A percentile compares a stretch with the other conserved stretches of the same genome.
These are phyloP conservation scores for Nicotiana rustica DNA, from an alignment of 305 asterid genomes.

Conservation along the genomic window DNA sequence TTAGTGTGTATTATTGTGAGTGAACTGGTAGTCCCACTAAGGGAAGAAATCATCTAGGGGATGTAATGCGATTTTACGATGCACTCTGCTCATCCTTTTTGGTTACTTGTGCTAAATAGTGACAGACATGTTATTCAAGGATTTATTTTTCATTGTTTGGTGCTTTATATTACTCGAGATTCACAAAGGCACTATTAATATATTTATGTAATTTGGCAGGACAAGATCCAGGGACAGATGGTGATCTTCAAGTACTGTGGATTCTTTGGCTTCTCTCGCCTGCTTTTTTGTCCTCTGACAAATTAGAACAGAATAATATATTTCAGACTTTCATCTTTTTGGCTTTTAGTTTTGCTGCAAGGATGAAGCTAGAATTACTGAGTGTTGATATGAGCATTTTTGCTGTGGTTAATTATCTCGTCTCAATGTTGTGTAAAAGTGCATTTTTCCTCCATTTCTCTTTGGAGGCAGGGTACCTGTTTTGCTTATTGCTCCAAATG, in stretches of 20 bases:
- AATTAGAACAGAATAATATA: conserved; percentile 60
- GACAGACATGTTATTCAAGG: neutral
- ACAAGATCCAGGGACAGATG: conserved; percentile 66
- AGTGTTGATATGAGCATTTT: conserved; percentile 42
- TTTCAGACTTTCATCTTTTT: conserved; percentile 46
- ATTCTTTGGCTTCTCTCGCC: conserved; percentile 44
- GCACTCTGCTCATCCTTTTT: neutral
- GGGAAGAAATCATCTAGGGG: neutral
- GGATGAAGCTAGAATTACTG: conserved; percentile 51
- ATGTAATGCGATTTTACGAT: neutral
- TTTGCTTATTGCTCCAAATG: conserved; percentile 40
- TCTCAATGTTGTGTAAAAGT: conserved; percentile 51
- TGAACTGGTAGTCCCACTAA: neutral
- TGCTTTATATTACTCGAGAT: conserved; percentile 33
- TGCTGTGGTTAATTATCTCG: conserved; percentile 47
- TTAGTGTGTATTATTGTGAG: neutral
- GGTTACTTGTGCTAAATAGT: neutral
- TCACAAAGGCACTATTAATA: neutral
- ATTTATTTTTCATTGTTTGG: neutral
- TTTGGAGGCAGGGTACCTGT: conserved; percentile 43
- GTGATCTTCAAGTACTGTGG: conserved; percentile 55
- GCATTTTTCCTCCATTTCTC: conserved; percentile 37
- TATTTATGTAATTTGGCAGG: conserved; percentile 59
- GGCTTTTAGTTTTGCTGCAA: conserved; percentile 57
- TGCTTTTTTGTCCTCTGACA: conserved; percentile 49